phyloP scores from a whole-genome alignment of 305 asterid species.

The Solanum hybrid region DNA sequence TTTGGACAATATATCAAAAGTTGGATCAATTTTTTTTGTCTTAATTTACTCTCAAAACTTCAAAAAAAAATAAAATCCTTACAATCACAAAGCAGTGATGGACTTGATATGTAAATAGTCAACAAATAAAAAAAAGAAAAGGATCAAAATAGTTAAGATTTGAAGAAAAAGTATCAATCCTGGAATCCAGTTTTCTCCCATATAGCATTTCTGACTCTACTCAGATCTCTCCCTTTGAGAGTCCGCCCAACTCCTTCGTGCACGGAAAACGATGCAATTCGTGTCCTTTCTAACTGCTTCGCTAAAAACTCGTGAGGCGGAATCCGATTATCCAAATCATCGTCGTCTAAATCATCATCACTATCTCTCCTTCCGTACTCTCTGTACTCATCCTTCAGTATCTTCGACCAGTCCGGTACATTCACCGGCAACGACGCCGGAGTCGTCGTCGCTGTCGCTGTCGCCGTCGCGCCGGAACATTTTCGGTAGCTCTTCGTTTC shows the following conservation, averaged over 20 bases:
- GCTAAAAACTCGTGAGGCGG: conserved; percentile 94
- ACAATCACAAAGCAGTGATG: neutral
- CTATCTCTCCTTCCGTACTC: conserved; percentile 39
- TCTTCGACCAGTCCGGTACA: conserved; percentile 95
- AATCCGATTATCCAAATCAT: conserved; percentile 30
- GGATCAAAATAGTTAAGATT: neutral
- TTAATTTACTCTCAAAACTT: neutral
- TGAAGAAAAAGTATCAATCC: conserved; percentile 19
- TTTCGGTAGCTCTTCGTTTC: conserved; percentile 8
- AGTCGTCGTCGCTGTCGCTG: neutral
- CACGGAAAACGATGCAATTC: conserved; percentile 72
- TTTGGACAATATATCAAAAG: neutral
- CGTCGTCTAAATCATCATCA: conserved; percentile 36
- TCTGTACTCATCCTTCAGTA: conserved; percentile 65
- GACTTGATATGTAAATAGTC: neutral
- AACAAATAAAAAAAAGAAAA: neutral
- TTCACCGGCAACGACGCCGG: conserved; percentile 61
- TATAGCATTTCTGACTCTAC: conserved; percentile 83
- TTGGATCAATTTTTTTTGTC: neutral
- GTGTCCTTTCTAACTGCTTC: conserved; percentile 52
- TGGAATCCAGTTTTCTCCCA: conserved; percentile 90
- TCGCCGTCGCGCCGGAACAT: conserved; percentile 14
- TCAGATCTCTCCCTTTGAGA: conserved; percentile 86
- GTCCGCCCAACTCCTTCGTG: conserved; percentile 94
- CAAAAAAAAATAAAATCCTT: neutral